These are phyloP conservation scores for Erucastrum elatum DNA, from an alignment of 345 rosid genomes.

Conservation along the genomic window DNA sequence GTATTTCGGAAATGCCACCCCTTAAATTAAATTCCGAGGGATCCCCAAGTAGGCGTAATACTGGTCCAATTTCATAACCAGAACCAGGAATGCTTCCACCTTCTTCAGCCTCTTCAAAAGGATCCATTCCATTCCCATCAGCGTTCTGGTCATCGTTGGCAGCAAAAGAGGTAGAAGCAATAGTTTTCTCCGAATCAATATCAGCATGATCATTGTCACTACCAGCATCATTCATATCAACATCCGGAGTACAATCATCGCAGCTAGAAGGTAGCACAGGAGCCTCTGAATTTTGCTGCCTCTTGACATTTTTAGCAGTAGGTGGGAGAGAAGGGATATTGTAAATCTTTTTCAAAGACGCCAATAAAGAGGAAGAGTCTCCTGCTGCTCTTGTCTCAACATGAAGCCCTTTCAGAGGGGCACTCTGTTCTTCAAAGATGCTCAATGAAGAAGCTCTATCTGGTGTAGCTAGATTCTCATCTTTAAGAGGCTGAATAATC, in stretches of 20 bases:
- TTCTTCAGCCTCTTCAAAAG: slow-evolving; percentile 50
- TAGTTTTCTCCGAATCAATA: slow-evolving; percentile 43
- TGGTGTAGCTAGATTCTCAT: slow-evolving; percentile 57
- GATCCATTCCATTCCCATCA: slow-evolving; percentile 55
- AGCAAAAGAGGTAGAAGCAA: slow-evolving; percentile 42
- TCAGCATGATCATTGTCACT: slow-evolving; percentile 53
- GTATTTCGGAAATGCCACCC: slow-evolving; percentile 56
- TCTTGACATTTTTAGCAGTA: slow-evolving; percentile 48
- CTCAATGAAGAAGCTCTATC: slow-evolving; percentile 63
- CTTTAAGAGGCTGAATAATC: slow-evolving; percentile 86
- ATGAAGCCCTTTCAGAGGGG: slow-evolving; percentile 68
- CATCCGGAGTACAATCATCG: slow-evolving; percentile 53
- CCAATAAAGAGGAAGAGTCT: slow-evolving; percentile 76
- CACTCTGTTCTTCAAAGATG: slow-evolving; percentile 71
- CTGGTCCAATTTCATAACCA: slow-evolving; percentile 59
- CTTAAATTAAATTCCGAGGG: slow-evolving; percentile 24
- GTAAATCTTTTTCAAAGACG: slow-evolving; percentile 61
- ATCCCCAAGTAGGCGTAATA: slow-evolving; percentile 55
- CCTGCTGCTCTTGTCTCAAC: slow-evolving; percentile 73
- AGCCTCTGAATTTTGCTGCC: slow-evolving; percentile 56
- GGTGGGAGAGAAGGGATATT: slow-evolving; percentile 60
- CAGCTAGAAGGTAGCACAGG: slow-evolving; percentile 56
- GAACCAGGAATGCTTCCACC: slow-evolving; percentile 56
- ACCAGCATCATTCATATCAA: slow-evolving; percentile 65
- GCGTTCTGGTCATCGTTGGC: slow-evolving; percentile 53